Percentiles rank a stretch among this genome's conserved stretches.
These are phyloP conservation scores for Sechiopsis laciniata DNA, from an alignment of 306 rosid species.

Conservation along the genomic window DNA sequence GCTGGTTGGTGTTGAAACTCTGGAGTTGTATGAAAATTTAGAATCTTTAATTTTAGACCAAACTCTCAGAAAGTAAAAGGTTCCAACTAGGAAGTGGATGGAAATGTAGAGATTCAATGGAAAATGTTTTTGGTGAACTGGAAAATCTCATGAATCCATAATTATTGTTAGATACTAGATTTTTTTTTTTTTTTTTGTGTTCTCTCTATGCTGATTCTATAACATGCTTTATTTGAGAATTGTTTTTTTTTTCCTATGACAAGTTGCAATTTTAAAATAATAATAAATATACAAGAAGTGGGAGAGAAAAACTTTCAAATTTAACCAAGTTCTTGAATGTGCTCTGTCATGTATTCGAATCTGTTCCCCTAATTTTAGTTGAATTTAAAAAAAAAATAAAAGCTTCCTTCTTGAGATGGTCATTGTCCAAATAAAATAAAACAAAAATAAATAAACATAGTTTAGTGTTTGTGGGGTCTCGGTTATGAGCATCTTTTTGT, in stretches of 20 bases:
- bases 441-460: too few relatives aligned
- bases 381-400: too few relatives aligned
- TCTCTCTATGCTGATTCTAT: background rate
- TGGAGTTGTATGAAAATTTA: background rate
- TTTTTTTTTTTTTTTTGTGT: background rate
- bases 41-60: background rate
- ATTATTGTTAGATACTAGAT: background rate
- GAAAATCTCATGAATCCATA: background rate
- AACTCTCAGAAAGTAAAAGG: background rate
- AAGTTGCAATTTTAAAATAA: background rate
- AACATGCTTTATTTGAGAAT: background rate
- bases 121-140: background rate
- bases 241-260: background rate
- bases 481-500: too few relatives aligned
- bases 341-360: too few relatives aligned
- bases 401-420: too few relatives aligned
- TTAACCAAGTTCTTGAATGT: too few relatives aligned
- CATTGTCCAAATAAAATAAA: too few relatives aligned
- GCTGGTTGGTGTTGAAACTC: background rate
- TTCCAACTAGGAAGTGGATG: background rate
- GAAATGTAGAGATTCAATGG: slow-evolving; percentile 9
- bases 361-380: too few relatives aligned
- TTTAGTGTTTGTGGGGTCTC: too few relatives aligned
- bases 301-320: too few relatives aligned
- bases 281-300: too few relatives aligned